Conservation (phyloP, 2,329 filamentous ascomycete species). For the Sordariomycetes sp. region DNA sequence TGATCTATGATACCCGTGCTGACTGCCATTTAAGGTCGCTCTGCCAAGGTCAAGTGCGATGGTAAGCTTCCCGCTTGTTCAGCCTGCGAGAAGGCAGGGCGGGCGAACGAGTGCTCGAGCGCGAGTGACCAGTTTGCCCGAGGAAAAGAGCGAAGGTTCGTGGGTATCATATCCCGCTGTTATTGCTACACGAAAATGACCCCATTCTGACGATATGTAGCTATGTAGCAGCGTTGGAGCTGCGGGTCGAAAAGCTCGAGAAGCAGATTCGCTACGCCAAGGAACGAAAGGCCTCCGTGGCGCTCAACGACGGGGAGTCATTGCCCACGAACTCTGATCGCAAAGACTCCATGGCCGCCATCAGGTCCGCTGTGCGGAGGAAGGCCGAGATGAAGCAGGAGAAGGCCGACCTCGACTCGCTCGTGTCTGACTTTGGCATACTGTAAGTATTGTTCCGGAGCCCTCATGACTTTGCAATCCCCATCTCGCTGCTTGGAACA, state of each 20-base stretch:
- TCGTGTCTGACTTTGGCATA: slow-evolving; percentile 89
- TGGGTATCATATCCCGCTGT: slow-evolving; percentile 4
- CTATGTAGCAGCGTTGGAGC: slow-evolving; percentile 91
- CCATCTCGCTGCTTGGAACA: background rate
- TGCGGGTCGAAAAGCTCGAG: slow-evolving; percentile 79
- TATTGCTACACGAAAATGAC: background rate
- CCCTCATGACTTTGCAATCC: background rate
- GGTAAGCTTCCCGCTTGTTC: slow-evolving; percentile 92
- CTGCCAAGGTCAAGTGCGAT: slow-evolving; percentile 96
- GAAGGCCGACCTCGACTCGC: slow-evolving; percentile 75
- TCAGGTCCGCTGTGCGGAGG: slow-evolving; percentile 48
- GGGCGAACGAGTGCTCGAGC: slow-evolving; percentile 77
- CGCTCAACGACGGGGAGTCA: slow-evolving; percentile 46
- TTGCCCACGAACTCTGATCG: slow-evolving; percentile 33
- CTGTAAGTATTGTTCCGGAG: slow-evolving; percentile 39
- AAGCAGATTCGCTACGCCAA: slow-evolving; percentile 58
- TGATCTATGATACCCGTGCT: background rate
- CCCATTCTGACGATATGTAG: slow-evolving; percentile 20
- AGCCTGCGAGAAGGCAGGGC: slow-evolving; percentile 84
- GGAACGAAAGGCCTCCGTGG: slow-evolving; percentile 57
- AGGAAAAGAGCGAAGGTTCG: slow-evolving; percentile 80
- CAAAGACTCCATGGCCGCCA: slow-evolving; percentile 48
- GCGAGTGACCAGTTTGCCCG: slow-evolving; percentile 92
- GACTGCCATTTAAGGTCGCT: slow-evolving; percentile 40
- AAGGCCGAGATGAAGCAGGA: slow-evolving; percentile 56